A percentile compares a stretch with the other conserved stretches of the same genome.
Evolutionary conservation across 2,329 filamentous ascomycete species (phyloP).

Genomic region (Annulohypoxylon truncatum): DNA sequence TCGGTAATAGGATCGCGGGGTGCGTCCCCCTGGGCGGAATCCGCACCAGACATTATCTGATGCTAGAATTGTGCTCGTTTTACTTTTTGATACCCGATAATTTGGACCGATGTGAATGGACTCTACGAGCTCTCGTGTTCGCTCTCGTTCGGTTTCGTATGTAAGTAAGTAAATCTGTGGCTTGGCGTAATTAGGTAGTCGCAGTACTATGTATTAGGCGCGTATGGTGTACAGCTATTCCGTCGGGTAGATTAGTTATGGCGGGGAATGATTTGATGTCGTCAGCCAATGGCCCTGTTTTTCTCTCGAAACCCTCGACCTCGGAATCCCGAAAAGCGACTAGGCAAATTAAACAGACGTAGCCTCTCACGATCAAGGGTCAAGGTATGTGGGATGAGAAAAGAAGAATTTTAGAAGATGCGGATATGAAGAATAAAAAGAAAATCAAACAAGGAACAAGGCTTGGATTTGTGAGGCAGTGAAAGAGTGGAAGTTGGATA

Average conservation of each 20-base stretch:
- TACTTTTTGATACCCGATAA: neutral
- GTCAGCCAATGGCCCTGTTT: conserved; percentile 28
- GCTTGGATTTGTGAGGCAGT: conserved; percentile 17
- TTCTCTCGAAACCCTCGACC: neutral
- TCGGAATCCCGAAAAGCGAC: neutral
- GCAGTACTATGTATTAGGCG: conserved; percentile 8
- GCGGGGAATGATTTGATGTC: conserved; percentile 31
- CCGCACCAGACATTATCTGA: conserved; percentile 44
- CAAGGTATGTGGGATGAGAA: conserved; percentile 11
- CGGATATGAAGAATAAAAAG: conserved; percentile 15
- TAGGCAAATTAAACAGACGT: conserved; percentile 1
- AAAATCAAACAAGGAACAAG: conserved; percentile 12
- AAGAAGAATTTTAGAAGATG: conserved; percentile 10
- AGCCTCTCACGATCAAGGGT: neutral
- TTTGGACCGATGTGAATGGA: neutral
- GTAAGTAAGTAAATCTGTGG: neutral
- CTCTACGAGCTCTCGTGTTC: conserved; percentile 9
- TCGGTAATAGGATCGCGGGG: conserved; percentile 34
- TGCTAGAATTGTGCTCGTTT: neutral
- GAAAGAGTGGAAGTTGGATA: conserved; percentile 9
- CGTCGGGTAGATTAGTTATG: conserved; percentile 17
- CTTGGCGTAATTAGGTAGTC: conserved; percentile 2
- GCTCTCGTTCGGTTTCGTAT: conserved; percentile 3
- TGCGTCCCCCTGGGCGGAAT: conserved; percentile 42
- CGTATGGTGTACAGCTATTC: conserved; percentile 17